Percentiles rank a stretch among this genome's conserved stretches.
Conservation (phyloP, 768 basidiomycete genomes). For the Boletus tomentosulus region DNA sequence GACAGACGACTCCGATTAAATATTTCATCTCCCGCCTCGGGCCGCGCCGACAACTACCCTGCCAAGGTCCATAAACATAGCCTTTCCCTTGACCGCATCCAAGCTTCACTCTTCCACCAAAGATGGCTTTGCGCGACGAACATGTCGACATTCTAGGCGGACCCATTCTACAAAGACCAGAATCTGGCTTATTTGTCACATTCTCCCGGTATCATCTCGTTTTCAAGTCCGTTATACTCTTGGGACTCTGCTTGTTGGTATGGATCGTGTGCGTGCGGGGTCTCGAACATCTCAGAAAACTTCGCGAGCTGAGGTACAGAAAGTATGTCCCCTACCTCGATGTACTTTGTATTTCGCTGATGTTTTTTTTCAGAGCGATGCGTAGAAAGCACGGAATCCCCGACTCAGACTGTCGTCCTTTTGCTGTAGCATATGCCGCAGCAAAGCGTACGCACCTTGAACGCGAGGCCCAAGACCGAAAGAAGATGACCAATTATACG, state of each 20-base stretch:
- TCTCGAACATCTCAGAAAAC: slow-evolving; percentile 47
- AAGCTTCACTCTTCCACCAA: slow-evolving; percentile 18
- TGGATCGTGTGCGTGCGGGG: slow-evolving; percentile 35
- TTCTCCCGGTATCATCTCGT: slow-evolving; percentile 35
- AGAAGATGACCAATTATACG: slow-evolving; percentile 27
- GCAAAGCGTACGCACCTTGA: slow-evolving; percentile 55
- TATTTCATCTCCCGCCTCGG: slow-evolving; percentile 19
- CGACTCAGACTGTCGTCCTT: slow-evolving; percentile 76
- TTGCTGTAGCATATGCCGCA: slow-evolving; percentile 84
- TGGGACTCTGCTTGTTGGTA: slow-evolving; percentile 32
- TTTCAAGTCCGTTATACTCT: slow-evolving; percentile 36
- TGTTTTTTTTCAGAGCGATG: slow-evolving; percentile 47
- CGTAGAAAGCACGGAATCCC: slow-evolving; percentile 80
- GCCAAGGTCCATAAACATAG: slow-evolving; percentile 3
- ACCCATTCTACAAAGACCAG: slow-evolving; percentile 39
- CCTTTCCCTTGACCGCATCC: slow-evolving; percentile 20
- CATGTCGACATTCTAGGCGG: slow-evolving; percentile 71
- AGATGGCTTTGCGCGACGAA: slow-evolving; percentile 56
- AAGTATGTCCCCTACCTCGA: slow-evolving; percentile 42
- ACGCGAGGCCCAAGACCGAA: slow-evolving; percentile 40
- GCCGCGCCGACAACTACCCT: slow-evolving; percentile 13
- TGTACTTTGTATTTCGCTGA: slow-evolving; percentile 9
- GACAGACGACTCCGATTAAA: slow-evolving; percentile 18
- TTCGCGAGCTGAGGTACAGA: slow-evolving; percentile 61
- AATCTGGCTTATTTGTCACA: slow-evolving; percentile 22